Evolutionary conservation across 2,329 filamentous ascomycete genomes (phyloP), one percentile per base, ranked within the genome.

Genomic region (Penicillium sp.): DNA sequence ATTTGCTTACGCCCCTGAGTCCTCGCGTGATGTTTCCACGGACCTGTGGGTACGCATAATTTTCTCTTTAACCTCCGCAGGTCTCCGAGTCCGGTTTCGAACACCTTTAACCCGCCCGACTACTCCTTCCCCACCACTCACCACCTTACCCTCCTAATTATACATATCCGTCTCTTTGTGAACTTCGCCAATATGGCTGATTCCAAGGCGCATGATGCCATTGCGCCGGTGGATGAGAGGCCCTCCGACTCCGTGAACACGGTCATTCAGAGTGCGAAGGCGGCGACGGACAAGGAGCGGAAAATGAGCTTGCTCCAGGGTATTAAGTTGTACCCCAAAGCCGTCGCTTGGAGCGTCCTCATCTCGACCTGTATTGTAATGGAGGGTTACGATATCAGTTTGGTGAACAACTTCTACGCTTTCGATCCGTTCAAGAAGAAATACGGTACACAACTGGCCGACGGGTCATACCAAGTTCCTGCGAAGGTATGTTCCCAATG

Each of bases 301-400:
- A 78, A 74, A 12, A 89, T 89, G 86, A 86, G 79, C 41, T 74
- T 95, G 50, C 65, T 80, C 66, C 82, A 95, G 73, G 89, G 88
- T 54, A 78, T 95, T 68, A 82, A 78, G 64, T 78, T 93, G 24
- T 95, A 95, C 66, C 89, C 89, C 50, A 92, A 95, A 74, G 90
- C 90, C 20, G 84, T 95, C 49, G 79, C 75, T 20, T 95, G 89
- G 88, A 89, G 84, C 60, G 64, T 95, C 44, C 75, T 95, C 51
- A 91, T 95, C 69, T 92, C 87, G n/a, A 92, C 88, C 0, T 91
- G 87, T 66, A 93, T 95, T 63, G 83, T 82, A 62, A 95, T 95
- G 90, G 89, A 95, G 70, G 89, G 88, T 29, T 95, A 91, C 73
- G 89, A 95, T 65, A 78, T 93, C 50, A 84, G 82, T 62, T 75